Conservation (phyloP, 1,139 yeast species). For the Pneumocystis oryctolagi region DNA sequence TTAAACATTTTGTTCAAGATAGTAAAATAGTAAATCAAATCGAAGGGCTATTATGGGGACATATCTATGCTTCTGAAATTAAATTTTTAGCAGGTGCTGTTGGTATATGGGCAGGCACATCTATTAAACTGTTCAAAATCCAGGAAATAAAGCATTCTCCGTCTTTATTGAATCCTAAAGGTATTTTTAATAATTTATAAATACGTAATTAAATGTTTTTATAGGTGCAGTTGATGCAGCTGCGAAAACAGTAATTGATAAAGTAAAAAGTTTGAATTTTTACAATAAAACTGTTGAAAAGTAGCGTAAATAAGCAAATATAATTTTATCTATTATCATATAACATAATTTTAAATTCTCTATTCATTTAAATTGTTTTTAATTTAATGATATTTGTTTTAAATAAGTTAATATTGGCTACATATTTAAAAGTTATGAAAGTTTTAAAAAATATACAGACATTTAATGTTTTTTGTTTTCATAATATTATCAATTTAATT, state of each 20-base stretch:
- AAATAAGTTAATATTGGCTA: too few species aligned
- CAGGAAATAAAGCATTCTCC: background rate
- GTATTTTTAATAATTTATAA: background rate
- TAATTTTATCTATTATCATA: background rate
- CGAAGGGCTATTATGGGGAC: slow-evolving; percentile 50
- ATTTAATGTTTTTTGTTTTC: background rate
- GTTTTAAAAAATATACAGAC: too few species aligned
- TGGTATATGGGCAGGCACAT: slow-evolving; percentile 1
- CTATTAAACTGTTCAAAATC: background rate
- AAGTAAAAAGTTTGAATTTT: background rate
- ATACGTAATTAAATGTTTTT: background rate
- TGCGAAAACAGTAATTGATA: background rate
- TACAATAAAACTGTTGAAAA: background rate
- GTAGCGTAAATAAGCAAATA: background rate
- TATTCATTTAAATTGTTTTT: too few species aligned
- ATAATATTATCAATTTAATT: background rate
- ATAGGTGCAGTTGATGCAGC: background rate
- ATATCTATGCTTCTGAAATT: slow-evolving; percentile 38
- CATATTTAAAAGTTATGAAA: too few species aligned
- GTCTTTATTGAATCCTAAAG: background rate
- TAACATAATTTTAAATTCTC: background rate
- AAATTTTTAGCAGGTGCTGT: background rate
- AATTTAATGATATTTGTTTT: too few species aligned
- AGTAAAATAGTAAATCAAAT: slow-evolving; percentile 63
- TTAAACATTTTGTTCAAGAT: slow-evolving; percentile 40